Conservation (phyloP, 441 rosid species). For the Raphanus hybrid region DNA sequence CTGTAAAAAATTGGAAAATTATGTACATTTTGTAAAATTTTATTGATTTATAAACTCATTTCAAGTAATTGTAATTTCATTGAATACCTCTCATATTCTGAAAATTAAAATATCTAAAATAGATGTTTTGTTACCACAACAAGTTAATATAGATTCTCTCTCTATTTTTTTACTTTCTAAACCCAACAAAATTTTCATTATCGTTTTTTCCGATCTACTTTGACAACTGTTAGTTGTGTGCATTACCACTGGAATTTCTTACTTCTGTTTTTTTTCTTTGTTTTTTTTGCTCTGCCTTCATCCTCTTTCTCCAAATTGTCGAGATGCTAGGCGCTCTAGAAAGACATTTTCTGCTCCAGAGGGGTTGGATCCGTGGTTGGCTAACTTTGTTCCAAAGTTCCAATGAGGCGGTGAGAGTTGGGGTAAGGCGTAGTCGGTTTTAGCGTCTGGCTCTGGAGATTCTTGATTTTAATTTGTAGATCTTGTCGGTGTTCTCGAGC, state of each 20-base stretch:
- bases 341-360: background rate
- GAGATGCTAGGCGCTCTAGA: background rate
- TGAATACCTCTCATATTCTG: background rate
- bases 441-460: background rate
- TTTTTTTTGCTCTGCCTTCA: background rate
- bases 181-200: no score
- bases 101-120: background rate
- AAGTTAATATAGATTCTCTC: no score
- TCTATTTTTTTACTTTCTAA: no score
- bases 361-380: background rate
- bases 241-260: no score
- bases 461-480: no score
- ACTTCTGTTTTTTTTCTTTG: no score
- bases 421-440: background rate
- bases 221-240: no score
- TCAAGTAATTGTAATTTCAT: background rate
- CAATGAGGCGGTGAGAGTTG: background rate
- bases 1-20: background rate
- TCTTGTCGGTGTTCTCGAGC: no score
- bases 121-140: background rate
- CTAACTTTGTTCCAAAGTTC: background rate
- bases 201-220: no score
- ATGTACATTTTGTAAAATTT: no score
- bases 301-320: background rate
- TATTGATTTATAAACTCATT: background rate